Percentiles rank a stretch among this genome's conserved stretches.
Conservation (phyloP, 345 rosid genomes). For the Melaleuca quinquenervia region DNA sequence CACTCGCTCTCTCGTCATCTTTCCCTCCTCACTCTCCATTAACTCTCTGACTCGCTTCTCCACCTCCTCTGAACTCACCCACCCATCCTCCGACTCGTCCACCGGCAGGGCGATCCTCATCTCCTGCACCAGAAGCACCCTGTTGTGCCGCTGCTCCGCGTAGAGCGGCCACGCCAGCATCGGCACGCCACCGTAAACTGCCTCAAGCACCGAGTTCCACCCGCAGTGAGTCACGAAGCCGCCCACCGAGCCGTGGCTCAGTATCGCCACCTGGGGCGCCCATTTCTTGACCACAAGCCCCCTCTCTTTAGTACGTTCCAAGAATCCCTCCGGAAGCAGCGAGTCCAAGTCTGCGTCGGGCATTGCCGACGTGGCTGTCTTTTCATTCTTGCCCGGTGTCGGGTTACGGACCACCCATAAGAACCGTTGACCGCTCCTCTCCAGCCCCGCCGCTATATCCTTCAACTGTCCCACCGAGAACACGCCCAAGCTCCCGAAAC, state of each 20-base stretch:
- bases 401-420: conserved; percentile 47
- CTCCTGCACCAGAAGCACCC: conserved; percentile 37
- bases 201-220: conserved; percentile 27
- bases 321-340: conserved; percentile 33
- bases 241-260: conserved; percentile 6
- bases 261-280: conserved; percentile 13
- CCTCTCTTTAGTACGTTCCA: conserved; percentile 16
- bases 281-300: conserved; percentile 17
- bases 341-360: conserved; percentile 10
- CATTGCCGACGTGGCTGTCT: not conserved
- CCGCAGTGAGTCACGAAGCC: conserved; percentile 26
- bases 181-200: not conserved
- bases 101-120: conserved; percentile 37
- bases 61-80: conserved; percentile 12
- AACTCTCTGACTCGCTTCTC: conserved; percentile 16
- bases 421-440: conserved; percentile 36
- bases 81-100: conserved; percentile 20
- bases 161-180: conserved; percentile 49
- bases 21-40: conserved; percentile 12
- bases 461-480: conserved; percentile 25
- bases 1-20: not conserved
- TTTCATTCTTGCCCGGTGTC: conserved; percentile 2
- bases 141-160: conserved; percentile 39
- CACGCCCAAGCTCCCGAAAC: conserved; percentile 52
- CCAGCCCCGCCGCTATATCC: conserved; percentile 39